Evolutionary conservation across 2,329 filamentous ascomycete genomes (phyloP).

Genomic region (Fusarium subtropicale): DNA sequence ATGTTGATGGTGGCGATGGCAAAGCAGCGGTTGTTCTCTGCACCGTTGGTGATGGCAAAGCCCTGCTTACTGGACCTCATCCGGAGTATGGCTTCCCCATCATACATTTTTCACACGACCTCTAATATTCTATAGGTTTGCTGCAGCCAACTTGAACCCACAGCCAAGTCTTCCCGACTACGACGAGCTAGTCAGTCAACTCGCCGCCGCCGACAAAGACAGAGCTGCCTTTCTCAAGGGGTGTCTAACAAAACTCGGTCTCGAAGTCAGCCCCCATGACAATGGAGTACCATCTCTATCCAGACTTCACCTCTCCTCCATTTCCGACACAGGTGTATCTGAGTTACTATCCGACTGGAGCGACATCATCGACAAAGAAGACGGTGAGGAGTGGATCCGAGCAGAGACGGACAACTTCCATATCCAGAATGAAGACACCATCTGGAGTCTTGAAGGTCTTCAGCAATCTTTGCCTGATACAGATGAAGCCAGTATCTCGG

Average conservation of each 20-base stretch:
- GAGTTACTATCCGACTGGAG: conserved; percentile 74
- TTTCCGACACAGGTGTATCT: conserved; percentile 71
- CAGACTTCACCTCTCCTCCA: conserved; percentile 81
- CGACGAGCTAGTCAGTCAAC: conserved; percentile 72
- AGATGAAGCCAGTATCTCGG: conserved; percentile 46
- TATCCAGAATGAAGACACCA: conserved; percentile 73
- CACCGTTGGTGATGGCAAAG: conserved; percentile 82
- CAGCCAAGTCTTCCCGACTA: conserved; percentile 77
- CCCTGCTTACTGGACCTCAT: conserved; percentile 86
- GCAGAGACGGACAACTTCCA: conserved; percentile 87
- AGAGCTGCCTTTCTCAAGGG: conserved; percentile 82
- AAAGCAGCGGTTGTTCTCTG: conserved; percentile 86
- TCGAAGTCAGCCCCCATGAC: conserved; percentile 79
- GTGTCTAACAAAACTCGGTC: conserved; percentile 81
- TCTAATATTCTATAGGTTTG: conserved; percentile 71
- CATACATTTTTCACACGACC: no score
- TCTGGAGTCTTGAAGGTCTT: conserved; percentile 68
- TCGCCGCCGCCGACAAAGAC: conserved; percentile 75
- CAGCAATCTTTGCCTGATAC: conserved; percentile 61
- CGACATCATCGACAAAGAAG: conserved; percentile 74
- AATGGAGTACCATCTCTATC: conserved; percentile 82
- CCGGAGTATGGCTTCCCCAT: conserved; percentile 73
- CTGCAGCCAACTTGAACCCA: conserved; percentile 78
- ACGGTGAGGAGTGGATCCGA: conserved; percentile 77
- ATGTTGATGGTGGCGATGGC: conserved; percentile 79